Evolutionary conservation across 768 basidiomycete genomes (phyloP).

Genomic region (Boletus fagicola): DNA sequence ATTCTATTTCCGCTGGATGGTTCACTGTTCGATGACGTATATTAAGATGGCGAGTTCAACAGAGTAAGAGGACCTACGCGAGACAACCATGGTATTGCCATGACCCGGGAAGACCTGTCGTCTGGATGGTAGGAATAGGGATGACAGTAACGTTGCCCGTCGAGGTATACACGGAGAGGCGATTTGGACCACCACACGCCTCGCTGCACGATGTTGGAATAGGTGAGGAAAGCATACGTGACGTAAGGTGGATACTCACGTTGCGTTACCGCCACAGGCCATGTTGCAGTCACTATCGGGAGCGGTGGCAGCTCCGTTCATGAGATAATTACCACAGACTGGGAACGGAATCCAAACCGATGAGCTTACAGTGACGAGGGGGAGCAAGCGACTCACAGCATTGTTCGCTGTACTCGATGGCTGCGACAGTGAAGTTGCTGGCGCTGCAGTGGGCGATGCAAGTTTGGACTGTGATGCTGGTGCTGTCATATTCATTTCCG

Average conservation of each 20-base stretch:
- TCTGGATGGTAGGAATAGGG: conserved; percentile 58
- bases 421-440: conserved; percentile 64
- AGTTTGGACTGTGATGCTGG: conserved; percentile 51
- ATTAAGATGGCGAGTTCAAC: background rate
- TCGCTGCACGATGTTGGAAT: conserved; percentile 38
- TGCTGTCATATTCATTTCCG: conserved; percentile 38
- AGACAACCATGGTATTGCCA: conserved; percentile 71
- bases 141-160: conserved; percentile 49
- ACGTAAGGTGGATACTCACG: conserved; percentile 39
- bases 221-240: background rate
- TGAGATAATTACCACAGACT: conserved; percentile 72
- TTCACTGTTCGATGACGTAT: conserved; percentile 42
- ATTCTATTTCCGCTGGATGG: conserved; percentile 39
- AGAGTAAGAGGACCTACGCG: conserved; percentile 39
- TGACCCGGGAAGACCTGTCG: conserved; percentile 55
- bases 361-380: conserved; percentile 8
- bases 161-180: conserved; percentile 67
- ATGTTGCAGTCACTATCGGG: conserved; percentile 60
- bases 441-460: conserved; percentile 61
- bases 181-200: conserved; percentile 71
- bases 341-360: background rate
- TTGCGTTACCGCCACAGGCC: conserved; percentile 67
- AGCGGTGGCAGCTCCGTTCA: conserved; percentile 55
- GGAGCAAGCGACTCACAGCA: conserved; percentile 40
- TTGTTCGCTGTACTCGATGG: conserved; percentile 58